Base-by-base conservation (phyloP, 768 basidiomycete species). In the Phaeotremella skinneri region DNA sequence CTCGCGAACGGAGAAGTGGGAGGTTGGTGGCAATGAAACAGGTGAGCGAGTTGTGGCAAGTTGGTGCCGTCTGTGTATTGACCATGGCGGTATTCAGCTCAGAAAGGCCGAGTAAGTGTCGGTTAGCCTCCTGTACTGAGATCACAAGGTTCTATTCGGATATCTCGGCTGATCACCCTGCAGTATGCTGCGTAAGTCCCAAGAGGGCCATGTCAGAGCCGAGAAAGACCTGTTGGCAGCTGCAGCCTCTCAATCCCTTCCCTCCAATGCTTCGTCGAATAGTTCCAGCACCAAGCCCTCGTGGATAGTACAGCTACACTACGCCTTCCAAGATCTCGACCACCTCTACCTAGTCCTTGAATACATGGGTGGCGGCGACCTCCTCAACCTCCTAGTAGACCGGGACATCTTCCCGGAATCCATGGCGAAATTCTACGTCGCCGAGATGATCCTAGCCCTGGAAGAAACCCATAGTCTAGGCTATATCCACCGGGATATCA, bases 401-500 rank as follows among this genome's bases (percentile, higher is more conserved):
- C 81, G 87, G 60, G 76, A 79, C 58, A 74, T 68, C 1, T 78
- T 78, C 50, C 59, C 68, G n/a, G 76, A 78, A 50, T 37, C 55
- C 2, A 75, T 78, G 66, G 75, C 77, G 59, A 84, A 88, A 64
- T 96, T 96, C 81, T 98, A 97, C 80, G 83, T 92, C 61, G 89
- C 93, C 56, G 94, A 97, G 90, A 96, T 96, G 92, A 82, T 98
- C 59, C 83, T 97, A 20, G 90, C 91, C 29, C 87, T 98, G 62
- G 88, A 93, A 76, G 87, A 87, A 61, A 93, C 91, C 76, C 92
- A 96, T 55, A 87, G 86, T 75, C 86, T 89, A 68, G 93, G 93
- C 9, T 98, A 93, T 79, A 96, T 98, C 71, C 94, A 98, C 80
- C 85, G 94, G 61, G 94, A 99, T 80, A 93, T 97, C 79, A 93